Conservation (phyloP, 768 basidiomycete species). For the Lyophyllum semitale region DNA sequence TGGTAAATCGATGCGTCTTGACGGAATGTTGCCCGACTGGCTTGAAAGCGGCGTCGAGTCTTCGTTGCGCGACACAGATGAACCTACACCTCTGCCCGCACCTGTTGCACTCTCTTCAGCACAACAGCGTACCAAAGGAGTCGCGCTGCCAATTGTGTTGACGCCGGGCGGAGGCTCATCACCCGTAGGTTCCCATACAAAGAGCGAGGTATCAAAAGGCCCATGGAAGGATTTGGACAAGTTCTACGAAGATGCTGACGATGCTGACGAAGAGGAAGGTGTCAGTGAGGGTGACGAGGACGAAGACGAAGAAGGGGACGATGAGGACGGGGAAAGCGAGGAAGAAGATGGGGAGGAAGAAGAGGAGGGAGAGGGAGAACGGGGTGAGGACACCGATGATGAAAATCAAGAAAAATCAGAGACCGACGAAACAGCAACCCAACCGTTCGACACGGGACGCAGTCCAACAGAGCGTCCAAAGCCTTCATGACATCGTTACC, state of each 20-base stretch:
- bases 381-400: slow-evolving; percentile 14
- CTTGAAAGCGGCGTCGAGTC: slow-evolving; percentile 83
- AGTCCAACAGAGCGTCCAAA: neutral
- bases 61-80: slow-evolving; percentile 67
- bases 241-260: slow-evolving; percentile 65
- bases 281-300: slow-evolving; percentile 31
- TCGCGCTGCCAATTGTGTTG: slow-evolving; percentile 52
- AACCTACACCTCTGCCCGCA: slow-evolving; percentile 44
- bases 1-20: slow-evolving; percentile 52
- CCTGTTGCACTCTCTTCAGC: slow-evolving; percentile 43
- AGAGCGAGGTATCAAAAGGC: slow-evolving; percentile 37
- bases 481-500: neutral
- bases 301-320: slow-evolving; percentile 28
- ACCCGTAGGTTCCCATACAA: slow-evolving; percentile 40
- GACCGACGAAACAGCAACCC: neutral
- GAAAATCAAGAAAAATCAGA: neutral
- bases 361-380: slow-evolving; percentile 16
- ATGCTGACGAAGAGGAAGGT: slow-evolving; percentile 25
- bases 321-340: slow-evolving; percentile 27
- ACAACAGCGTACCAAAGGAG: slow-evolving; percentile 24
- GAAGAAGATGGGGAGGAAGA: slow-evolving; percentile 23
- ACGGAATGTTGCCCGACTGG: slow-evolving; percentile 78
- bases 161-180: slow-evolving; percentile 53
- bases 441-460: neutral
- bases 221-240: slow-evolving; percentile 67